Conservation (phyloP, 306 rosid genomes). For the Ormosia semicastrata region DNA sequence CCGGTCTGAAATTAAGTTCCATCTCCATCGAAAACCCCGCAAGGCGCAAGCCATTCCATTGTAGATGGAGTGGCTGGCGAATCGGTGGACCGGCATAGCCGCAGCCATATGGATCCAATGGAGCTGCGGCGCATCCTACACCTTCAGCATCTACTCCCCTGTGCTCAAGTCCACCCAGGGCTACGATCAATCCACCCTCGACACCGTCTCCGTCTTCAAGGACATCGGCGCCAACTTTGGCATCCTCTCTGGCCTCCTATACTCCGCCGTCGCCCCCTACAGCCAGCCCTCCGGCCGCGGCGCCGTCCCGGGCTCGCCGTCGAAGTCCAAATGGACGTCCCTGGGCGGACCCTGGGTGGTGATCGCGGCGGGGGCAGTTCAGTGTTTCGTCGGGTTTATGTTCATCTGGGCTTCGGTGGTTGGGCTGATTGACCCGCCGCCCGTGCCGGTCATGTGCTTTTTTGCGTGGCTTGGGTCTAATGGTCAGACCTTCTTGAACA, state of each 20-base stretch:
- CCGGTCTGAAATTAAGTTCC: too few relatives aligned
- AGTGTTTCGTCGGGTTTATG: constrained; percentile 61
- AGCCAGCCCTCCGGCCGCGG: background rate
- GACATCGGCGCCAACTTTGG: constrained; percentile 92
- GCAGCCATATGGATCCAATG: constrained; percentile 84
- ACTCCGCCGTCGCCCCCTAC: constrained; percentile 57
- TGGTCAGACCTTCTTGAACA: constrained; percentile 77
- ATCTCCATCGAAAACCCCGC: too few relatives aligned
- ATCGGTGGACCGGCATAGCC: constrained; percentile 63
- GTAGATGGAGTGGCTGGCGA: constrained; percentile 44
- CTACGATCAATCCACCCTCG: constrained; percentile 88
- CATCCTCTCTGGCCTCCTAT: constrained; percentile 72
- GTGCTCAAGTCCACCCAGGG: constrained; percentile 67
- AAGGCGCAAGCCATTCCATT: background rate
- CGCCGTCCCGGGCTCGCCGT: background rate
- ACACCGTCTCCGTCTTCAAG: constrained; percentile 90
- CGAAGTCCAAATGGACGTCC: constrained; percentile 32
- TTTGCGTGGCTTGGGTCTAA: constrained; percentile 59
- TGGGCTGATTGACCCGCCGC: constrained; percentile 60
- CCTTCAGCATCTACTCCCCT: constrained; percentile 84
- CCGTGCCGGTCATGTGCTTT: constrained; percentile 65
- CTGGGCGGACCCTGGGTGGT: constrained; percentile 74
- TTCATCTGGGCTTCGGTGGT: constrained; percentile 76
- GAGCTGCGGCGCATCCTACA: constrained; percentile 79
- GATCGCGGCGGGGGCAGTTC: constrained; percentile 54